Base-by-base conservation (phyloP, 1,139 yeast genomes). In the Lodderomyces elongisporus region DNA sequence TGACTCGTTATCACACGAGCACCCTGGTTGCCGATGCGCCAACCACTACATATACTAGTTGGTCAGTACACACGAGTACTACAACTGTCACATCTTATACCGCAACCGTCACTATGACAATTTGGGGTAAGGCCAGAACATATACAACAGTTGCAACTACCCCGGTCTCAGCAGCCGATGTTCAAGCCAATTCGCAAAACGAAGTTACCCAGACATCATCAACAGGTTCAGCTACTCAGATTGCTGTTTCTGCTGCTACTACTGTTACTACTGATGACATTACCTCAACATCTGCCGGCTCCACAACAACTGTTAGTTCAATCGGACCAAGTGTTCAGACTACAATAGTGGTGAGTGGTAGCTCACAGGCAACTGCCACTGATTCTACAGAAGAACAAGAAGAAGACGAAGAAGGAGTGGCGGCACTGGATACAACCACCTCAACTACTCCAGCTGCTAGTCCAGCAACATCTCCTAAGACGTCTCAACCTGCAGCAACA, bases 61-160 rank as follows among this genome's bases (percentile, higher is more conserved):
- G 49, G 25, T 37, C 49, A 14, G 50, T 60, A 20, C 51, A 55
- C 31, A 59, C 70, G 27, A 51, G 56, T 17, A 61, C 67, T 14
- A 48, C 56, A 24, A 68, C 74, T 13, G 56, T 59, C 30, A 68
- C 74, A 17, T 53, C 57, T 30, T 68, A 66, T 46, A 68, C 74
- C 25, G 71, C 73, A 10, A 68, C 74, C 5, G 67, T 62, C 28
- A 67, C 72, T 5, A 57, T 64, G 3, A 66, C 72, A 10, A 60
- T 67, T 14, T 59, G 60, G 39, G 73, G 73, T 17, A 49, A 56
- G 15, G 62, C 64, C n/a, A 44, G 52, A 28, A 62, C 68, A 20
- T 66, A 46, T 44, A 56, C 66, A 16, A 64, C 70, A 9, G 65
- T 63, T 32, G 65, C 63, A 12, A 46, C 58, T 17, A 58, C 67